phyloP scores from a whole-genome alignment of 164 flowering plant genomes.

The Euptelea pleiosperma region DNA sequence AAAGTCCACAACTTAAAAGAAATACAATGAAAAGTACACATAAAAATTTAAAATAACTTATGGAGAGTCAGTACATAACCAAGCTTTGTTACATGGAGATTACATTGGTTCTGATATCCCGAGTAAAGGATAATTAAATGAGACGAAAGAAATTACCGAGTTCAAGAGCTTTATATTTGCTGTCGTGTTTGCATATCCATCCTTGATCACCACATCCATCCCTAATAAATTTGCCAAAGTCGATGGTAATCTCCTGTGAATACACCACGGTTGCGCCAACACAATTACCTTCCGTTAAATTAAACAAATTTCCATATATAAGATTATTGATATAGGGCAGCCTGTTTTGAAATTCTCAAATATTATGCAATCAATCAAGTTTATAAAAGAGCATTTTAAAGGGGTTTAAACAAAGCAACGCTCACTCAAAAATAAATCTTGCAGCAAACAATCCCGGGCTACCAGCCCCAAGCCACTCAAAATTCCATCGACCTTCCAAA shows the following conservation, averaged over 20 bases:
- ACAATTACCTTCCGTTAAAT: constrained; percentile 2
- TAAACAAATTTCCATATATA: background rate
- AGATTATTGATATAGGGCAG: background rate
- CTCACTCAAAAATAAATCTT: constrained; percentile 61
- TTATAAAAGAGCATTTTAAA: background rate
- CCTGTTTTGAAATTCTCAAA: background rate
- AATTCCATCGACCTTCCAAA: constrained; percentile 87
- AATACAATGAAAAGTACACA: too few species aligned
- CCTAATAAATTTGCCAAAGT: constrained; percentile 56
- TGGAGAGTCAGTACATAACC: background rate
- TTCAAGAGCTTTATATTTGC: constrained; percentile 58
- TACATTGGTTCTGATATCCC: background rate
- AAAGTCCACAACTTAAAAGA: too few species aligned
- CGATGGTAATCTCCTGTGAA: constrained; percentile 70
- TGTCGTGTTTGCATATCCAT: constrained; percentile 53
- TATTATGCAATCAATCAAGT: background rate
- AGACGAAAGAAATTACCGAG: constrained; percentile 41
- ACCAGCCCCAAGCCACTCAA: constrained; percentile 83
- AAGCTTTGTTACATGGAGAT: background rate
- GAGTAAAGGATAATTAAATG: background rate
- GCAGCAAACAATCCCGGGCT: constrained; percentile 72
- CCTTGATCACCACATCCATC: constrained; percentile 65
- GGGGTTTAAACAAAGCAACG: constrained; percentile 4
- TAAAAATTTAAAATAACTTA: too few species aligned
- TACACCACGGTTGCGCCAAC: constrained; percentile 12